These are phyloP conservation scores for Fraxinus xanthoxyloides DNA, from an alignment of 305 asterid genomes.

Conservation along the genomic window DNA sequence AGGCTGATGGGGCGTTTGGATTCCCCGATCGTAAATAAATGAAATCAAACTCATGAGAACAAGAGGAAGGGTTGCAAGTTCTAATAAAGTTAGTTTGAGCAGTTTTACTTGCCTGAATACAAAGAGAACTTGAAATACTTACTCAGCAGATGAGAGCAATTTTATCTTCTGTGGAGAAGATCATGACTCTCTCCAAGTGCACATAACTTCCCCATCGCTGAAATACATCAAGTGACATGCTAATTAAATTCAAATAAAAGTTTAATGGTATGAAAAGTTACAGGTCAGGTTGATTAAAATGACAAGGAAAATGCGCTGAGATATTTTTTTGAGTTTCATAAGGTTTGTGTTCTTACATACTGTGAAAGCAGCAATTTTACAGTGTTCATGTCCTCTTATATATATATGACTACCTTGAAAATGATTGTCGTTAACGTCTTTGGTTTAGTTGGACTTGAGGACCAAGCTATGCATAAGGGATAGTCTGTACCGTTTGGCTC, in stretches of 20 bases:
- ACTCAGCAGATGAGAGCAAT: conserved; percentile 3
- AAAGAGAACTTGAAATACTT: background rate
- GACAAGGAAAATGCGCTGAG: background rate
- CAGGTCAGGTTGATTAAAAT: background rate
- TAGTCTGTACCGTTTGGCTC: conserved; percentile 86
- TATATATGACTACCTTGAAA: conserved; percentile 2
- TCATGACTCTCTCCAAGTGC: conserved; percentile 1
- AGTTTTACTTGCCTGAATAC: background rate
- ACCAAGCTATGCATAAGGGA: conserved; percentile 91
- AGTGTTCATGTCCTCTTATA: background rate
- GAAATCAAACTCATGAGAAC: background rate
- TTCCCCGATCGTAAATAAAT: background rate
- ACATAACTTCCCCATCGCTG: background rate
- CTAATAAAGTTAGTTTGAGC: background rate
- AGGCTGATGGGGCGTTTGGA: background rate
- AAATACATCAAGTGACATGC: background rate
- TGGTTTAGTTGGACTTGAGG: conserved; percentile 71
- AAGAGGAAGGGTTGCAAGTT: background rate
- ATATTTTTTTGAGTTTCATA: background rate
- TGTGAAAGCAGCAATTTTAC: background rate
- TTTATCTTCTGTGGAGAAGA: background rate
- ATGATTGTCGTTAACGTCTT: conserved; percentile 24
- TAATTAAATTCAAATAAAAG: background rate
- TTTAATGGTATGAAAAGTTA: background rate
- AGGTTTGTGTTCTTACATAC: background rate